A percentile compares a stretch with the other conserved stretches of the same genome.
phyloP scores from a whole-genome alignment of 1,139 yeast genomes.

The Yamadazyma aaseri region DNA sequence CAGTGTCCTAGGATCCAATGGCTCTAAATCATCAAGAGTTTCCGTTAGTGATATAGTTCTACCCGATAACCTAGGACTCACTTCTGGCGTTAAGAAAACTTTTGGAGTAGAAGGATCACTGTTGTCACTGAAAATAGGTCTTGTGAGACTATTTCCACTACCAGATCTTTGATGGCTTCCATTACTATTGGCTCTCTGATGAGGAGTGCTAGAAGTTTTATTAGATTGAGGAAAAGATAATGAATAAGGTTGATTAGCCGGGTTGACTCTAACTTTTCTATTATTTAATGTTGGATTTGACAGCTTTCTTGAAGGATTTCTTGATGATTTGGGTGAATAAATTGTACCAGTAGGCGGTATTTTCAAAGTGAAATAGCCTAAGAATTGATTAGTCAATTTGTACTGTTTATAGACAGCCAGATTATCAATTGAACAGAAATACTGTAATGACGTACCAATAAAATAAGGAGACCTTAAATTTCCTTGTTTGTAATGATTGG shows the following conservation, averaged over 20 bases:
- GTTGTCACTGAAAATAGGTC: not conserved
- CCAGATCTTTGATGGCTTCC: slow-evolving; percentile 1
- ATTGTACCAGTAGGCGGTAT: not conserved
- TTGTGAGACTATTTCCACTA: not conserved
- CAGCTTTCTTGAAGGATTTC: slow-evolving; percentile 1
- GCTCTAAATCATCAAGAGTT: not conserved
- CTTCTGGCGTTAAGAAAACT: slow-evolving; percentile 1
- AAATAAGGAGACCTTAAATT: slow-evolving; percentile 11
- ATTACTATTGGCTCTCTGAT: slow-evolving; percentile 1
- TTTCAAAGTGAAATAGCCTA: slow-evolving; percentile 9
- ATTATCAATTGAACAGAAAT: slow-evolving; percentile 17
- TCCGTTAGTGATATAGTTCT: not conserved
- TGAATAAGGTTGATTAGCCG: not conserved
- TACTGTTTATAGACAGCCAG: slow-evolving; percentile 14
- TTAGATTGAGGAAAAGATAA: not conserved
- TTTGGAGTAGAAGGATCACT: not conserved
- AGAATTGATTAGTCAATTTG: slow-evolving; percentile 14
- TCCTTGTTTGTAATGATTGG: slow-evolving; percentile 1
- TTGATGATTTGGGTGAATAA: not conserved
- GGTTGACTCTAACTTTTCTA: not conserved
- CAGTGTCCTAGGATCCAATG: not conserved
- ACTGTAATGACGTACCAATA: slow-evolving; percentile 11
- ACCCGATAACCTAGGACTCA: not conserved
- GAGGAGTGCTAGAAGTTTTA: too few relatives aligned
- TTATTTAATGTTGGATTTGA: slow-evolving; percentile 1